Base-by-base conservation (phyloP, 495 filamentous ascomycete genomes). In the Aspergillus panamensis region DNA sequence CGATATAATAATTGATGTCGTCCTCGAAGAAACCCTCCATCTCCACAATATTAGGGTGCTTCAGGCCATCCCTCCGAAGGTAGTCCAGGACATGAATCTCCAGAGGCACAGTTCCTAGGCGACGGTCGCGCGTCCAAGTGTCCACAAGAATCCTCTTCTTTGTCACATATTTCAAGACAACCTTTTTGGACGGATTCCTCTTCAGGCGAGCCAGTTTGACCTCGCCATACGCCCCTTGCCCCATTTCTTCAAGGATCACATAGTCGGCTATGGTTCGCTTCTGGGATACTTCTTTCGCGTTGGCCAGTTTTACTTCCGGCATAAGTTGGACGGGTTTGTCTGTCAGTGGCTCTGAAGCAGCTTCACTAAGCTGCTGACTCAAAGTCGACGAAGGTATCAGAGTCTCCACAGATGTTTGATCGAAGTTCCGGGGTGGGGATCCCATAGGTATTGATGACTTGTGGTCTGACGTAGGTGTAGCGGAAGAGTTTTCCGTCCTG, bases 1-100 rank as follows among this genome's bases (percentile, higher is more conserved):
- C 95, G 64, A 99, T 99, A 66, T 99, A 97, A 69, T 99, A 99
- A 64, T 99, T 97, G 67, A 91, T 77, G 58, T 96, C 90, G 55
- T 99, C 95, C 69, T 99, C 94, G 68, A 99, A 99, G 73, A 97
- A 99, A 57, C 95, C 92, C 35, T 88, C 84, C 95, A 99, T 97
- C 75, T 97, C 94, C 29, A 99, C 91, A 58, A 99, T 96, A 65
- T 97, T 97, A 21, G 91, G 89, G 66, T 99, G 94, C 63, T 84
- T 87, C 39, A 92, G 77, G 25, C 89, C 92, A 61, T 96, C 91
- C 5, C 89, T 81, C 31, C 91, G 85, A 1, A 99, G 84, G 67
- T 92, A 99, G 69, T 99, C 91, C 9, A 99, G 79, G 43, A 97
- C 94, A 63, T 99, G 94, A 61, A 99, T 97, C 72, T 99, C 94